phyloP scores from a whole-genome alignment of 148 eudicot species.

The Chenopodium suecicum region DNA sequence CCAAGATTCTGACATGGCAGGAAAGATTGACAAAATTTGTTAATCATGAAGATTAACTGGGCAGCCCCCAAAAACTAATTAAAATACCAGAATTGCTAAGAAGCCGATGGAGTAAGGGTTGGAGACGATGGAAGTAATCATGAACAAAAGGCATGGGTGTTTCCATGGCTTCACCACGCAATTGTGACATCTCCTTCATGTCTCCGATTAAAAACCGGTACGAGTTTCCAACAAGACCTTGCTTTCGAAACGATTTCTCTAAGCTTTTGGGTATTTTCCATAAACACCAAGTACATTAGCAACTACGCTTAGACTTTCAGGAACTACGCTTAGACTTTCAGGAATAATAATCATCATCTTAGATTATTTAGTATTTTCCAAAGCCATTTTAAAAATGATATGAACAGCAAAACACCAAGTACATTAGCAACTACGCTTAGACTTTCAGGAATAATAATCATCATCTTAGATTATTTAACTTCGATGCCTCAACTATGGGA shows the following conservation, averaged over 20 bases:
- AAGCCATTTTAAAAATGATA: slow-evolving; percentile 8
- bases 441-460: too few species aligned
- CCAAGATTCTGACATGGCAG: too few species aligned
- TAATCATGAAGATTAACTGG: too few species aligned
- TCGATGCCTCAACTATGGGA: too few species aligned
- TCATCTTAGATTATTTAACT: too few species aligned
- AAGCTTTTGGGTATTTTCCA: slow-evolving; percentile 13
- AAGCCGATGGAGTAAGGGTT: slow-evolving; percentile 20
- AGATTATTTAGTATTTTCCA: background rate
- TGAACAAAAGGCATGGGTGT: slow-evolving; percentile 19
- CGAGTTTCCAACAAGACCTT: slow-evolving; percentile 25
- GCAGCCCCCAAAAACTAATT: too few species aligned
- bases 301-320: too few species aligned
- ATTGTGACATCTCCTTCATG: background rate
- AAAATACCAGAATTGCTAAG: slow-evolving; percentile 17
- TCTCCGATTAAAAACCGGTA: slow-evolving; percentile 26
- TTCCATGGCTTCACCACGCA: slow-evolving; percentile 1
- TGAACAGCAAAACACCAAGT: background rate
- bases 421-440: background rate
- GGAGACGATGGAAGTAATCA: slow-evolving; percentile 23
- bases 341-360: too few species aligned
- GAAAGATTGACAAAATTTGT: too few species aligned
- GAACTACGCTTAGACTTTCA: too few species aligned
- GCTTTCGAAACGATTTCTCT: slow-evolving; percentile 17
- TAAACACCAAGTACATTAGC: background rate